Base-by-base conservation (phyloP, 352 stramenopile species). In the Pythium coloratum region DNA sequence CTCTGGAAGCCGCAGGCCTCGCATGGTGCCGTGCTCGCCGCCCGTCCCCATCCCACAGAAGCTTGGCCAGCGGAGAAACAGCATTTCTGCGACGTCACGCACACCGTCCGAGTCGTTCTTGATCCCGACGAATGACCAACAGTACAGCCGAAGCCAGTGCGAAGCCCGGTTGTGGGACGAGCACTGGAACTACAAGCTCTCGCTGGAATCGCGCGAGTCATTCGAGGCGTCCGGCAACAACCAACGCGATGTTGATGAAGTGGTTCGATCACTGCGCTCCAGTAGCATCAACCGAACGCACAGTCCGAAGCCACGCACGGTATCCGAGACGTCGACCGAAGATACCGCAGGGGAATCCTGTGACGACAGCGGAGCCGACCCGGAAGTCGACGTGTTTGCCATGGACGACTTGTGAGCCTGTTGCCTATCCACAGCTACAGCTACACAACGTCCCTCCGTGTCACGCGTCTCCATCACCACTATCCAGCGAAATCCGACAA, bases 101-200 rank as follows among this genome's bases (percentile, higher is more conserved):
- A 58, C 33, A 1, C 50, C 59, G 20, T 67, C 59, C 26, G 36
- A 34, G 5, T 62, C 47, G 24, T 32, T 56, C 36, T 36, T 61
- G 14, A 42, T 64, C 4, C 60, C 59, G 24, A 60, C 60, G 24
- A 40, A 68, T 16, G 61, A 71, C 10, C 59, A 55, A 18, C 51
- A 68, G 16, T 79, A 79, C 66, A 81, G 75, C 34, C 59, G 62
- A 6, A 75, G 71, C 13, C 81, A 92, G 63, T 82, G 77, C 54
- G 73, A 89, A 55, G 77, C 73, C 14, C 64, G 71, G 32, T 72
- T 88, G 16, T 88, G 78, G 77, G 81, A 91, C 50, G 73, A 91
- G 47, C 77, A 83, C 62, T 90, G 81, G 83, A 79, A 91, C 77
- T 89, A 80, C 66, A 90, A 90, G 58, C 78, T 90, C 47, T 89